Percentiles rank a stretch among this genome's conserved stretches.
phyloP scores from a whole-genome alignment of 1,284 basidiomycete species.

The Apiotrichum brassicae region DNA sequence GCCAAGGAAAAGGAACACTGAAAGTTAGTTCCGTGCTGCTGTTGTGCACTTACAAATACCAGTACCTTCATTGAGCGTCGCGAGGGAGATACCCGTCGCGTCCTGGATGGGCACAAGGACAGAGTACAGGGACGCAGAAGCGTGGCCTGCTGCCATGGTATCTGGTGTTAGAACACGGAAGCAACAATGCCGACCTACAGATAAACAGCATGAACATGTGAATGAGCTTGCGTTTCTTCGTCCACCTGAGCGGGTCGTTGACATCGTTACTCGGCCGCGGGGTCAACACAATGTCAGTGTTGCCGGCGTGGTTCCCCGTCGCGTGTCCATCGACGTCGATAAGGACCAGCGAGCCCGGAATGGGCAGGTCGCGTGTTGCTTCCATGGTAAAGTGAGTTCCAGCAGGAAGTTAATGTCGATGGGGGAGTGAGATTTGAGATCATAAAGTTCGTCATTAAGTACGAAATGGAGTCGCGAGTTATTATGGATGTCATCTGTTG shows the following conservation, averaged over 20 bases:
- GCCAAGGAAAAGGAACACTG: conserved; percentile 24
- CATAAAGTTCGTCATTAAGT: too few species aligned
- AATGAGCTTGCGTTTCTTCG: conserved; percentile 17
- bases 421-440: too few species aligned
- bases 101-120: conserved; percentile 20
- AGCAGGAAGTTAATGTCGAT: too few species aligned
- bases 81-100: conserved; percentile 17
- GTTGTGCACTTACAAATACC: conserved; percentile 14
- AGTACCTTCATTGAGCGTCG: conserved; percentile 20
- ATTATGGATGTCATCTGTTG: too few species aligned
- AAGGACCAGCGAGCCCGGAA: conserved; percentile 21
- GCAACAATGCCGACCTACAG: conserved; percentile 5
- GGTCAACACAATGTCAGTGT: conserved; percentile 17
- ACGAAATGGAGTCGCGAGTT: too few species aligned
- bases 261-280: conserved; percentile 19
- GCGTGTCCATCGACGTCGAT: conserved; percentile 10
- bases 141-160: conserved; percentile 12
- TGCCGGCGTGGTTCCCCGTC: neutral
- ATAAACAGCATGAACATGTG: conserved; percentile 16
- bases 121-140: conserved; percentile 17
- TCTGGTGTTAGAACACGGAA: conserved; percentile 1
- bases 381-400: too few species aligned
- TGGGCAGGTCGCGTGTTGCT: conserved; percentile 7
- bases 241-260: conserved; percentile 25
- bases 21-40: neutral